A percentile compares a stretch with the other conserved stretches of the same genome.
Evolutionary conservation across 345 rosid species (phyloP).

Genomic region (Gynandropsis gynandra): DNA sequence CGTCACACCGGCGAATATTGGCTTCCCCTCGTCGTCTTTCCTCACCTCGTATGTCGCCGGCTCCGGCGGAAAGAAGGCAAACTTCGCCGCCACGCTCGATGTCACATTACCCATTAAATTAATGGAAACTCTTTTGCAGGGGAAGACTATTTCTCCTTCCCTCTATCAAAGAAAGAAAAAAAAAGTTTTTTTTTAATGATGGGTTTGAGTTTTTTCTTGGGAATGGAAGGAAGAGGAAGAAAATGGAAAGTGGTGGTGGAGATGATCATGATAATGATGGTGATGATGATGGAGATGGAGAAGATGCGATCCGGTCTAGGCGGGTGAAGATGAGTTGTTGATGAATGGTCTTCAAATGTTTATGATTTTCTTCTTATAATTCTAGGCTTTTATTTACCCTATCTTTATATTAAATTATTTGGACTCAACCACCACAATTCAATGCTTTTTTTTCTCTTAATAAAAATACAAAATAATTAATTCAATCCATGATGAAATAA

Average conservation of each 20-base stretch:
- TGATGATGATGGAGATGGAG: too few species aligned
- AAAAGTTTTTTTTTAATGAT: constrained; percentile 7
- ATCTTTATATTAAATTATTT: constrained; percentile 2
- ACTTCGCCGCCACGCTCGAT: constrained; percentile 88
- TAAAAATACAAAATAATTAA: too few species aligned
- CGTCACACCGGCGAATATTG: constrained; percentile 55
- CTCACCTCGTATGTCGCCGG: constrained; percentile 77
- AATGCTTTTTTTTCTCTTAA: too few species aligned
- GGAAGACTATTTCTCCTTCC: constrained; percentile 16
- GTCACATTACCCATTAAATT: constrained; percentile 85
- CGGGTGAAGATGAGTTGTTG: constrained; percentile 22
- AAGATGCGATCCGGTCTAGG: constrained; percentile 21
- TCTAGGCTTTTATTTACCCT: not conserved
- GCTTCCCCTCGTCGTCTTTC: constrained; percentile 53
- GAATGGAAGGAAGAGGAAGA: constrained; percentile 17
- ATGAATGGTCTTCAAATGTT: constrained; percentile 6
- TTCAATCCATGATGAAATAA: too few species aligned
- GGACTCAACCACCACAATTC: too few species aligned
- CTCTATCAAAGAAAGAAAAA: constrained; percentile 17
- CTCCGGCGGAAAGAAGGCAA: constrained; percentile 96
- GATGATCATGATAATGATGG: constrained; percentile 7
- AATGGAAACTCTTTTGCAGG: constrained; percentile 10
- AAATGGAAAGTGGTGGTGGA: constrained; percentile 23
- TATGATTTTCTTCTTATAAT: constrained; percentile 2
- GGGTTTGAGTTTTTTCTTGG: constrained; percentile 18